A percentile compares a stretch with the other conserved stretches of the same genome.
Conservation (phyloP, 2,329 filamentous ascomycete genomes). For the Colletotrichum sp. region DNA sequence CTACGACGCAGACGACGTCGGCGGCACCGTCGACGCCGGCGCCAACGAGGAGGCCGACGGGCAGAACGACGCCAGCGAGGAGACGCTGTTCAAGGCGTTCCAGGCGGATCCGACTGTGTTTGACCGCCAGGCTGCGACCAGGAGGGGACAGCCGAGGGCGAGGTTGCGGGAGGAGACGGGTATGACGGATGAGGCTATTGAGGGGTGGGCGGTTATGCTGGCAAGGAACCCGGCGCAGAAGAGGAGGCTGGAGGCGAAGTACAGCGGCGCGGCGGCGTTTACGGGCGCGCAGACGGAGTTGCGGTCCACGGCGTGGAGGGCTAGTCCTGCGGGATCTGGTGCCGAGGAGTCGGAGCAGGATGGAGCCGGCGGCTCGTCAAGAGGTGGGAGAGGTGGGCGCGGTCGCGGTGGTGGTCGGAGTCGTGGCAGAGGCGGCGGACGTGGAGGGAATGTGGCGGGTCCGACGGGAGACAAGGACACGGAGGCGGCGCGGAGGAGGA, state of each 20-base stretch:
- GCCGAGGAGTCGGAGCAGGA: conserved; percentile 61
- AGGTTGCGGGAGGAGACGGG: conserved; percentile 77
- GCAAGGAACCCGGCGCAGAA: conserved; percentile 72
- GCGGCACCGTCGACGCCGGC: conserved; percentile 79
- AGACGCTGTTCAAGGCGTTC: conserved; percentile 75
- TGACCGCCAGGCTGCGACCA: conserved; percentile 71
- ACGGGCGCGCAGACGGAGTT: conserved; percentile 70
- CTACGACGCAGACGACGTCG: conserved; percentile 91
- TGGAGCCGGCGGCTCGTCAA: conserved; percentile 40
- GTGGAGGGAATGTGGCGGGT: conserved; percentile 67
- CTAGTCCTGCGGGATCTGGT: conserved; percentile 56
- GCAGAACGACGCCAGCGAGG: conserved; percentile 64
- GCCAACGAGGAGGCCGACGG: conserved; percentile 60
- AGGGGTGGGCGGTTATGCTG: conserved; percentile 93
- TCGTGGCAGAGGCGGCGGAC: conserved; percentile 50
- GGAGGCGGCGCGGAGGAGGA: conserved; percentile 72
- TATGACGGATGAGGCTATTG: conserved; percentile 92
- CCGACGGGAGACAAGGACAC: conserved; percentile 73
- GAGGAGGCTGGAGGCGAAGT: conserved; percentile 73
- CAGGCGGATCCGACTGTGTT: conserved; percentile 70
- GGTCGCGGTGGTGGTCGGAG: conserved; percentile 49
- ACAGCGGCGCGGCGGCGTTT: conserved; percentile 55
- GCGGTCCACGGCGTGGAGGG: conserved; percentile 68
- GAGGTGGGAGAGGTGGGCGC: conserved; percentile 52
- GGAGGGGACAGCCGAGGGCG: conserved; percentile 65